A percentile compares a stretch with the other conserved stretches of the same genome.
Evolutionary conservation across 352 stramenopile species (phyloP).

Genomic region (Phytophthora multivora): DNA sequence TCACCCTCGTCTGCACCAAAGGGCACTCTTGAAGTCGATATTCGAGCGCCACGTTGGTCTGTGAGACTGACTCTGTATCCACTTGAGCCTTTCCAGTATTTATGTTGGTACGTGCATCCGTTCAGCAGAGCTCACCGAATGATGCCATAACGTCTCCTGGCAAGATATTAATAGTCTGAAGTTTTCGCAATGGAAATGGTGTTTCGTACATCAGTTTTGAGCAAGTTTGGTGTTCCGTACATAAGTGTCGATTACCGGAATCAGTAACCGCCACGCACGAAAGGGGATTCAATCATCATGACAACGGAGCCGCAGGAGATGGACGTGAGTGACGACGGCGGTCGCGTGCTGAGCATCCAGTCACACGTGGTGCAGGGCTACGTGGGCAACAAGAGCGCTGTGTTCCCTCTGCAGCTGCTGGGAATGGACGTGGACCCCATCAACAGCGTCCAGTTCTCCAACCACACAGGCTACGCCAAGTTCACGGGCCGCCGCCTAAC

Average conservation of each 20-base stretch:
- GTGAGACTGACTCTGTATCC: background rate
- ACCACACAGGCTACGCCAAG: constrained; percentile 83
- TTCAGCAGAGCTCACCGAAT: background rate
- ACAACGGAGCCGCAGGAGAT: constrained; percentile 13
- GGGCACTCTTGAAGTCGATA: constrained; percentile 4
- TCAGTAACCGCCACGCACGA: constrained; percentile 15
- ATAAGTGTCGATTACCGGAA: constrained; percentile 23
- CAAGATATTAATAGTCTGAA: too few species aligned
- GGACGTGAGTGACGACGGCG: constrained; percentile 40
- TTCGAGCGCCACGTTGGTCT: constrained; percentile 6
- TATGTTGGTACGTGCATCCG: constrained; percentile 4
- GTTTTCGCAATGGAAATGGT: too few species aligned
- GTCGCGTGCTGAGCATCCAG: constrained; percentile 87
- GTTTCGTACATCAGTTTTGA: background rate
- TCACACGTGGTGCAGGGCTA: constrained; percentile 89
- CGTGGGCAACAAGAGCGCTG: constrained; percentile 87
- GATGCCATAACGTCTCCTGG: background rate
- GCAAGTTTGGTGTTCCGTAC: constrained; percentile 18
- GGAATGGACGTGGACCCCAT: constrained; percentile 88
- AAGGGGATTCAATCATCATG: too few species aligned
- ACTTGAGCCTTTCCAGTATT: constrained; percentile 11
- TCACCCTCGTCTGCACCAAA: constrained; percentile 7
- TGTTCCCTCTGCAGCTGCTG: constrained; percentile 85
- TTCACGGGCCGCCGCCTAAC: constrained; percentile 76
- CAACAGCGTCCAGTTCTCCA: constrained; percentile 90